A percentile compares a stretch with the other conserved stretches of the same genome.
phyloP scores from a whole-genome alignment of 352 stramenopile genomes.

The Phytophthora fragariaefolia region DNA sequence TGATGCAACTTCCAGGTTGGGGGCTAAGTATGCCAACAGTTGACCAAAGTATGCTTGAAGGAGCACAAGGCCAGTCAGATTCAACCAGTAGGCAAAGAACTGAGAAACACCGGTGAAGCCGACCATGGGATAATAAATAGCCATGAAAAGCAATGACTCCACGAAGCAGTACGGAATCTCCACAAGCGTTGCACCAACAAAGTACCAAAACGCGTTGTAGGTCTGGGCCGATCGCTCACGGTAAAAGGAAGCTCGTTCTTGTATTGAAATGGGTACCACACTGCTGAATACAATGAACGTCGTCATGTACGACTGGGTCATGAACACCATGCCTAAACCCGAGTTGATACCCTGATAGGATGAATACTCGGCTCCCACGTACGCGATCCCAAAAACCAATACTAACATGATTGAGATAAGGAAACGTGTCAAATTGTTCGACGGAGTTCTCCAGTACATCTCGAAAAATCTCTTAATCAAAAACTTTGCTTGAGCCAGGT shows the following conservation, averaged over 20 bases:
- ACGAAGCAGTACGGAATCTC: slow-evolving; percentile 20
- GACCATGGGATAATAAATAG: slow-evolving; percentile 14
- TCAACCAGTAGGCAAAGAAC: slow-evolving; percentile 50
- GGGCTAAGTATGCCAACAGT: slow-evolving; percentile 42
- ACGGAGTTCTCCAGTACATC: slow-evolving; percentile 79
- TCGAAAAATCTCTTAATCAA: slow-evolving; percentile 57
- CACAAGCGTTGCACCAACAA: slow-evolving; percentile 4
- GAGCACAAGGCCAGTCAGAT: slow-evolving; percentile 42
- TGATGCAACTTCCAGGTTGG: slow-evolving; percentile 38
- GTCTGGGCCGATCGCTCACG: slow-evolving; percentile 5
- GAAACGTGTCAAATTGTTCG: slow-evolving; percentile 78
- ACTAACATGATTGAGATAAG: slow-evolving; percentile 20
- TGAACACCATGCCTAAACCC: slow-evolving; percentile 72
- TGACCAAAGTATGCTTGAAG: slow-evolving; percentile 53
- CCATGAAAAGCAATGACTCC: slow-evolving; percentile 9
- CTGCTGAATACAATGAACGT: slow-evolving; percentile 55
- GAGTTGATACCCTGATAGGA: slow-evolving; percentile 39
- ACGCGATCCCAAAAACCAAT: slow-evolving; percentile 21
- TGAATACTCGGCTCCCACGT: slow-evolving; percentile 26
- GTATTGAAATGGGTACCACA: slow-evolving; percentile 39
- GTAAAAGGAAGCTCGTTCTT: slow-evolving; percentile 18
- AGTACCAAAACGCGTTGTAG: slow-evolving; percentile 23
- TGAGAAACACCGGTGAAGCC: slow-evolving; percentile 12
- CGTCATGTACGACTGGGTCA: slow-evolving; percentile 67
- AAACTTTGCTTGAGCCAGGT: slow-evolving; percentile 32